Percentiles rank a stretch among this genome's conserved stretches.
These are phyloP conservation scores for Xylariomycetidae sp. DNA, from an alignment of 2,329 filamentous ascomycete species.

Conservation along the genomic window DNA sequence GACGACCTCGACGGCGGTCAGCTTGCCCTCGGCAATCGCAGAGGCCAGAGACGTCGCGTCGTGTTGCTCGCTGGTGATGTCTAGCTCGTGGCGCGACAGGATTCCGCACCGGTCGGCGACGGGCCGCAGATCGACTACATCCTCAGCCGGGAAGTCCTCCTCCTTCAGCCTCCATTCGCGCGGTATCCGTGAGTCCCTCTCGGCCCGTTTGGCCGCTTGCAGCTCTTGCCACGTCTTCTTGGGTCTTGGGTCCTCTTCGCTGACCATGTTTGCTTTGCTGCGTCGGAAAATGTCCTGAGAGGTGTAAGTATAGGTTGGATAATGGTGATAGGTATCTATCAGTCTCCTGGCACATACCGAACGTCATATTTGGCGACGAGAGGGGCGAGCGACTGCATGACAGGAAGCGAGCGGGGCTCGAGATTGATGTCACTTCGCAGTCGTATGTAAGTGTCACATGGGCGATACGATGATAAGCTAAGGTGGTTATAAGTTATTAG, in stretches of 20 bases:
- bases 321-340: no score
- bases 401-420: no score
- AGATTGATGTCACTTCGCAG: no score
- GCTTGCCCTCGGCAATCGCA: slow-evolving; percentile 15
- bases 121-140: slow-evolving; percentile 13
- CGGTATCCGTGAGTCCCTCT: slow-evolving; percentile 15
- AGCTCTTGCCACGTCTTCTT: slow-evolving; percentile 17
- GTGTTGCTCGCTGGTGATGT: slow-evolving; percentile 16
- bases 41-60: slow-evolving; percentile 17
- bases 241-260: slow-evolving; percentile 1
- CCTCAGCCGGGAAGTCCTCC: slow-evolving; percentile 12
- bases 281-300: neutral
- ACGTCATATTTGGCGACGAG: no score
- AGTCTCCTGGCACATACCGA: no score
- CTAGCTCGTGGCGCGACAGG: slow-evolving; percentile 11
- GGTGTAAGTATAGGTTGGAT: neutral
- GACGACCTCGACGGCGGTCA: slow-evolving; percentile 20
- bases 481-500: no score
- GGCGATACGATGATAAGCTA: no score
- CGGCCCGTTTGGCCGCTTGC: slow-evolving; percentile 13
- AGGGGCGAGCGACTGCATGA: no score
- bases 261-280: slow-evolving; percentile 6
- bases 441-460: no score
- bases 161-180: slow-evolving; percentile 17
- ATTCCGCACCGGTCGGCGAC: slow-evolving; percentile 13